Evolutionary conservation across 495 filamentous ascomycete species (phyloP), one percentile per base, ranked within the genome.

Genomic region (Evansstolkia leycettana): DNA sequence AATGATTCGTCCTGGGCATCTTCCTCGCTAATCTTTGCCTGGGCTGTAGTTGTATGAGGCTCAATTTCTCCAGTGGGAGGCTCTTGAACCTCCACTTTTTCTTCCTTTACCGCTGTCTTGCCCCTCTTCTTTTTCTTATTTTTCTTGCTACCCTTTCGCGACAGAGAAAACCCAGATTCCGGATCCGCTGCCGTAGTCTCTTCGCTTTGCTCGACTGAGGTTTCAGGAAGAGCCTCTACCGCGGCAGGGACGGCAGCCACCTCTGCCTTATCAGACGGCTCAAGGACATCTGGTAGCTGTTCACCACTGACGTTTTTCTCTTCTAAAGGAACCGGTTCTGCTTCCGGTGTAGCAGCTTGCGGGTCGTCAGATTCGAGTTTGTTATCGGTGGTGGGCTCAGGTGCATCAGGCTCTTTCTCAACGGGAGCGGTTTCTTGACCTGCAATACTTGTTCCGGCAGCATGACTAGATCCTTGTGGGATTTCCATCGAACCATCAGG

Each of bases 111-210:
- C 8, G 25, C 27, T 17, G 32, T 41, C 30, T 47, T 53, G 6
- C 55, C 57, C 18, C 57, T 64, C 27, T 65, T 56, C 26, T 58
- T 55, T 17, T 48, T 49, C 34, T 53, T 48, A 19, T 43, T 50
- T 35, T 55, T 52, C 24, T 45, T 54, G 36, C 47, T 41, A 8
- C 14, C 34, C 29, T 51, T 48, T n/a, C 40, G 36, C n/a, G 38
- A 25, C 6, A 41, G 17, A 20, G 37, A 10, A 33, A 17, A 16
- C 13, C 51, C 47, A 20, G 30, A 6, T 16, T 46, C 41, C 13
- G 37, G 28, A 11, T 41, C 26, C 17, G 26, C 32, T 9, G 13
- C 9, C 7, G 33, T 35, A 11, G 25, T 25, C 8, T 43, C 45
- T 31, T 43, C 28, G 4, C 12, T 29, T n/a, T 29, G 28, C 12